Evolutionary conservation across 192 early-diverging fungal genomes (phyloP), one percentile per base, ranked within the genome.

Genomic region (Backusella liffmaniae): DNA sequence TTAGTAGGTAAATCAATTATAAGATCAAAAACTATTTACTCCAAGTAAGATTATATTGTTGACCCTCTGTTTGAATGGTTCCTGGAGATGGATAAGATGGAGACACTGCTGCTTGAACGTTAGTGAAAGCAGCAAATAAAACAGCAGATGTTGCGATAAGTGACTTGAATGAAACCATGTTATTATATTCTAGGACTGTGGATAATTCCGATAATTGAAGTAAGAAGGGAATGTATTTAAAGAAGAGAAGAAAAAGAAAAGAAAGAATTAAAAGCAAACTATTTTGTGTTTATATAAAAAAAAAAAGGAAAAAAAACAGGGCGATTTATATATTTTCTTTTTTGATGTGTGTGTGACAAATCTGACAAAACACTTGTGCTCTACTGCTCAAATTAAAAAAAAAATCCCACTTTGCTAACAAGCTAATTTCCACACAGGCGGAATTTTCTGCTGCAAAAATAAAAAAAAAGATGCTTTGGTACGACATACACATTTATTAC

Each of bases 61-160:
- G 46, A 10, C 77, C 77, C 51, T 62, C 74, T 23, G 35, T 75
- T 69, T 77, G 78, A 32, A 73, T 62, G 34, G 74, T 76, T 21
- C 74, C 74, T 23, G 80, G 80, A 65, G 59, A 70, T 44, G 80
- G 80, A 23, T 74, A 65, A 30, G 70, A 62, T 21, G 80, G 80
- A 44, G 77, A 41, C 18, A 82, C 68, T 65, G 41, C 37, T 42
- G 77, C 77, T 26, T 76, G 26, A 32, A 73, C 77, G 15, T 51
- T 39, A 10, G 67, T 42, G 23, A 73, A 66, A 37, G 72, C n/a
- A 30, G 76, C 75, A 12, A 77, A 16, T 13, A 81, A n/a, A 72
- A 59, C 56, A 26, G 56, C 39, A 21, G 72, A 71, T 18, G 70
- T 30, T 23, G 44, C 6, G 26, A 71, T 39, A 41, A 71, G 18